Evolutionary conservation across 345 rosid species (phyloP), one percentile per base, ranked within the genome.

Genomic region (Garcia nutans): DNA sequence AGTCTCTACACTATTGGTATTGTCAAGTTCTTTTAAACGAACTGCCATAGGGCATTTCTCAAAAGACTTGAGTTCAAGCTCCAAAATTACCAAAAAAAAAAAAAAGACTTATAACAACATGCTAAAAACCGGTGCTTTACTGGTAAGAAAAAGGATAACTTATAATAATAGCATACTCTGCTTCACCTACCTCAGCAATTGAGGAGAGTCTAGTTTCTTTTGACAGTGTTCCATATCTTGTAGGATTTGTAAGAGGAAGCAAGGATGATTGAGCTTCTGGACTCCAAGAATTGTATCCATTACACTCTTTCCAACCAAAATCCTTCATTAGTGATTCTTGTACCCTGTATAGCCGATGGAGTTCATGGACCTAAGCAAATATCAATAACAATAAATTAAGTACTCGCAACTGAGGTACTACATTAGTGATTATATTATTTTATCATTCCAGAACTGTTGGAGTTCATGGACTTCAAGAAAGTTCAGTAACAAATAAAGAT

Each of bases 281-380:
- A 37, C 58, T 72, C 85, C 83, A 72, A 52, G 75, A 49, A 71
- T 66, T 64, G 77, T 54, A 73, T 47, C 68, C 56, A 67, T 66
- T 44, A 52, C 52, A 72, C 62, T 80, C 81, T 64, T 62, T 47
- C 55, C 78, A 52, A 47, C 62, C 67, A 68, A 71, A 67, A 68
- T 82, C 84, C 73, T 73, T 79, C 88, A 80, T 85, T 47, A 85
- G 78, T 19, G 77, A 83, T 77, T 77, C 79, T 68, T 86, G 88
- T 50, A 81, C 75, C 42, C 72, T 24, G 68, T 83, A 83, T 19
- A 84, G 65, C 23, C 78, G 85, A 65, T 86, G 88, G 69, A 86
- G 87, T 70, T 88, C 89, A 52, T 72, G 79, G 45, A 88, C 86
- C 91, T 88, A 75, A 56, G 50, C 26, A 59, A 70, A 67, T 71